These are phyloP conservation scores for Dictyostelium brefeldianum DNA, from an alignment of 78 protist species.

Conservation along the genomic window DNA sequence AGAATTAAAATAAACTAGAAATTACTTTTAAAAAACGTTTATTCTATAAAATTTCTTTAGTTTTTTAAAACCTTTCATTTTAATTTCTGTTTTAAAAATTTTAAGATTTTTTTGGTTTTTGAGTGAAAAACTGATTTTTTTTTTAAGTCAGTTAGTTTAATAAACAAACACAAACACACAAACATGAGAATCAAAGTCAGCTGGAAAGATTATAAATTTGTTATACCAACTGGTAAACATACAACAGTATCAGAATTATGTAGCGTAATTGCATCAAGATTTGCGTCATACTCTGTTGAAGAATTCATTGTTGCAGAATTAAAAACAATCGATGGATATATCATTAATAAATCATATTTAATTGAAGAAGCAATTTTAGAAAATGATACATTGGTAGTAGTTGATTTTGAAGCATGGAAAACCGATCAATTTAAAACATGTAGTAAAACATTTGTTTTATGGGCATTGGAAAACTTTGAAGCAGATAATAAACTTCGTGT, in stretches of 20 bases:
- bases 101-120: background rate
- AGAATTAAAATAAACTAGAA: background rate
- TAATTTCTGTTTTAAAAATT: background rate
- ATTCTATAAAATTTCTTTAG: background rate
- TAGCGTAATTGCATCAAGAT: conserved; percentile 27
- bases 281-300: conserved; percentile 19
- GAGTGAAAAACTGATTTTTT: background rate
- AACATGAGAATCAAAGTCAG: conserved; percentile 62
- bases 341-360: conserved; percentile 35
- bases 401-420: conserved; percentile 71
- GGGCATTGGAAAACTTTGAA: conserved; percentile 17
- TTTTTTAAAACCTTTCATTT: no score
- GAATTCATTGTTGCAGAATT: conserved; percentile 58
- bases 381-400: conserved; percentile 22
- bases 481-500: conserved; percentile 11
- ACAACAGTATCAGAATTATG: conserved; percentile 42
- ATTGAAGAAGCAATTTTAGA: conserved; percentile 31
- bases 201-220: conserved; percentile 68
- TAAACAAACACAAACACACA: no score
- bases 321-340: conserved; percentile 64
- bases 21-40: background rate
- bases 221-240: conserved; percentile 53
- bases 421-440: conserved; percentile 69
- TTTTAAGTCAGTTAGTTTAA: no score
- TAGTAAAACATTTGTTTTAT: conserved; percentile 3